Evolutionary conservation across 257 asterid genomes (phyloP).

Genomic region (Linaria vulgaris): DNA sequence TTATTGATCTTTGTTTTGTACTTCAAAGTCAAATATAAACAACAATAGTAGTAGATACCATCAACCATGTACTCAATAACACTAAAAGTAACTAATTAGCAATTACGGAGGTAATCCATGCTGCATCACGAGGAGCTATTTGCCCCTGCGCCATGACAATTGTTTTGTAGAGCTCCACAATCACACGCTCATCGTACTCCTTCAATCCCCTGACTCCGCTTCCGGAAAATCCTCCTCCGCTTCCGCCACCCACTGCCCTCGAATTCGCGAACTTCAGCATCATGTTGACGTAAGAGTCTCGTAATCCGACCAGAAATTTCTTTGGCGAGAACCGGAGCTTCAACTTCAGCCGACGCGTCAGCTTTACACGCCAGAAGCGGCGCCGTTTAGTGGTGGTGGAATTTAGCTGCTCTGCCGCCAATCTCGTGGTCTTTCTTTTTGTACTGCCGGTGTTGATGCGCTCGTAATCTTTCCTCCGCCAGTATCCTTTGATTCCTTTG

Average conservation of each 20-base stretch:
- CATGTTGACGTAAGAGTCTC: conserved; percentile 57
- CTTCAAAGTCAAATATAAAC: too few species aligned
- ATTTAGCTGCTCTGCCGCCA: conserved; percentile 27
- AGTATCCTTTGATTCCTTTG: conserved; percentile 49
- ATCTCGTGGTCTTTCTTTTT: conserved; percentile 21
- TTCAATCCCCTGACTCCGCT: neutral
- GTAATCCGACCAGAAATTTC: conserved; percentile 43
- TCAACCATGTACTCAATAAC: too few species aligned
- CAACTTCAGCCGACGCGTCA: conserved; percentile 43
- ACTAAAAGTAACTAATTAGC: too few species aligned
- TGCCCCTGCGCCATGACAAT: neutral
- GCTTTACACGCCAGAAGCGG: conserved; percentile 52
- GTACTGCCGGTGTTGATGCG: conserved; percentile 31
- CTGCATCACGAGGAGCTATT: neutral
- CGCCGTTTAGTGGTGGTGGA: conserved; percentile 28
- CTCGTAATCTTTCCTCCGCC: conserved; percentile 54
- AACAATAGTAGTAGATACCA: too few species aligned
- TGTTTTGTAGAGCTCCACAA: conserved; percentile 5
- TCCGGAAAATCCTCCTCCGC: conserved; percentile 29
- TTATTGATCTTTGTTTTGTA: too few species aligned
- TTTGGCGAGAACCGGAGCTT: conserved; percentile 56
- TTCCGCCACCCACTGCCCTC: conserved; percentile 23
- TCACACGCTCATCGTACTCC: conserved; percentile 1
- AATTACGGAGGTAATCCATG: neutral
- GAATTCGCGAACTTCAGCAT: conserved; percentile 54